phyloP scores from a whole-genome alignment of 1,284 basidiomycete genomes.

The Cryptococcus hybrid region DNA sequence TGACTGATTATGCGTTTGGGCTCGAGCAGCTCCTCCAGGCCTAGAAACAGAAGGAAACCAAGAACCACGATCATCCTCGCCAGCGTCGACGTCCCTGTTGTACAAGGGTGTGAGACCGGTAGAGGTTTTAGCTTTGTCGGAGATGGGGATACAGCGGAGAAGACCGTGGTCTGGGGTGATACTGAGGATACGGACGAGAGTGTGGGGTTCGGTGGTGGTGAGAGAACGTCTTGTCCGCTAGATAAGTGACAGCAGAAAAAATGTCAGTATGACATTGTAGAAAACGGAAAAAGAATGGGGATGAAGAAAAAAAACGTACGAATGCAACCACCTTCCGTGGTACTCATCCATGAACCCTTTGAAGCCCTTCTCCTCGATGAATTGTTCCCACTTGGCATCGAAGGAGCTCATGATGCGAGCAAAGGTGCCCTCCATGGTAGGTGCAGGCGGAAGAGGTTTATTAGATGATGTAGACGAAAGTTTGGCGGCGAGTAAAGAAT shows the following conservation, averaged over 20 bases:
- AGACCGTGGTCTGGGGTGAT: constrained; percentile 87
- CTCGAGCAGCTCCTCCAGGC: constrained; percentile 23
- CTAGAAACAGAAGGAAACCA: background rate
- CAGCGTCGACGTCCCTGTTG: constrained; percentile 30
- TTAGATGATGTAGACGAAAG: constrained; percentile 10
- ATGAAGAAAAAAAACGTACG: constrained; percentile 57
- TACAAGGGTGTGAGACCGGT: constrained; percentile 44
- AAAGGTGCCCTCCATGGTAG: constrained; percentile 71
- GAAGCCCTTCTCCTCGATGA: constrained; percentile 66
- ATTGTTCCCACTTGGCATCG: constrained; percentile 72
- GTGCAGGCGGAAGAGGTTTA: constrained; percentile 45
- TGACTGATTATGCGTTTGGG: constrained; percentile 8
- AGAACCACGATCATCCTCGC: constrained; percentile 34
- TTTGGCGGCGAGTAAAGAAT: constrained; percentile 33
- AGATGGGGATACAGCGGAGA: constrained; percentile 70
- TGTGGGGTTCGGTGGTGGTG: constrained; percentile 69
- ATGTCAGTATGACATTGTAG: background rate
- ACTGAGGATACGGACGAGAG: constrained; percentile 71
- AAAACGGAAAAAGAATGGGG: background rate
- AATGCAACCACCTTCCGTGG: constrained; percentile 79
- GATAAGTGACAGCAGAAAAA: background rate
- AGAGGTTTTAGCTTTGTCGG: constrained; percentile 36
- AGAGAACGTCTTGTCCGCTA: constrained; percentile 82
- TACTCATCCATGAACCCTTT: constrained; percentile 76
- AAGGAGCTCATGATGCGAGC: constrained; percentile 77